Percentiles rank a stretch among this genome's conserved stretches.
phyloP scores from a whole-genome alignment of 345 rosid genomes.

The Dipteronia dyeriana region DNA sequence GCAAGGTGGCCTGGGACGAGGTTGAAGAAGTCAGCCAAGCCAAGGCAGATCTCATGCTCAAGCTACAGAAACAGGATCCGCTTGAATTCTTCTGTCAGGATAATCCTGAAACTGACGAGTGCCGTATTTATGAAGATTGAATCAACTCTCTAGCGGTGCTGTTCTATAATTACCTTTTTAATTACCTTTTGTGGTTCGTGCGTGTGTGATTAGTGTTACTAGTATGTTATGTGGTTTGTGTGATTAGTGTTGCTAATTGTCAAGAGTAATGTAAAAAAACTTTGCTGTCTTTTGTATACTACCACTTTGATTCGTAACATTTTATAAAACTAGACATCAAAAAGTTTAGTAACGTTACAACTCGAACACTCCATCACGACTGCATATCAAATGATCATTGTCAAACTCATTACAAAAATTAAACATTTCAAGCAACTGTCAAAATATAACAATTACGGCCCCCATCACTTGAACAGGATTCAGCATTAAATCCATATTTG shows the following conservation, averaged over 20 bases:
- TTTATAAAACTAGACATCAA: neutral
- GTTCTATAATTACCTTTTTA: too few species aligned
- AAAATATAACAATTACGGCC: too few species aligned
- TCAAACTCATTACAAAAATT: neutral
- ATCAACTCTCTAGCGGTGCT: too few species aligned
- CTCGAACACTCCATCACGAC: neutral
- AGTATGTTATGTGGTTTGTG: neutral
- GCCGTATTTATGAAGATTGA: slow-evolving; percentile 62
- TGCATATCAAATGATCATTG: neutral
- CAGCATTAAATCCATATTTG: neutral
- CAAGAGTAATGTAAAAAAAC: neutral
- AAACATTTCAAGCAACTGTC: too few species aligned
- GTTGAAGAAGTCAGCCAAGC: slow-evolving; percentile 93
- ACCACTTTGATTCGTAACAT: neutral
- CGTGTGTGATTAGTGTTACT: neutral
- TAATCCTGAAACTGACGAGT: slow-evolving; percentile 83
- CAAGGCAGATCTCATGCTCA: slow-evolving; percentile 64
- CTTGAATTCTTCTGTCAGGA: slow-evolving; percentile 63
- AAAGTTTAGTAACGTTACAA: too few species aligned
- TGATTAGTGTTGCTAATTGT: neutral
- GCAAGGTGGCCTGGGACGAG: slow-evolving; percentile 94
- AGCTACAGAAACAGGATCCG: slow-evolving; percentile 55
- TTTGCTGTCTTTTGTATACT: neutral
- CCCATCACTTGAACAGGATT: too few species aligned
- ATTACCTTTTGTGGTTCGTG: too few species aligned